Evolutionary conservation across 2,329 filamentous ascomycete species (phyloP).

Genomic region (Cladosporium sp.): DNA sequence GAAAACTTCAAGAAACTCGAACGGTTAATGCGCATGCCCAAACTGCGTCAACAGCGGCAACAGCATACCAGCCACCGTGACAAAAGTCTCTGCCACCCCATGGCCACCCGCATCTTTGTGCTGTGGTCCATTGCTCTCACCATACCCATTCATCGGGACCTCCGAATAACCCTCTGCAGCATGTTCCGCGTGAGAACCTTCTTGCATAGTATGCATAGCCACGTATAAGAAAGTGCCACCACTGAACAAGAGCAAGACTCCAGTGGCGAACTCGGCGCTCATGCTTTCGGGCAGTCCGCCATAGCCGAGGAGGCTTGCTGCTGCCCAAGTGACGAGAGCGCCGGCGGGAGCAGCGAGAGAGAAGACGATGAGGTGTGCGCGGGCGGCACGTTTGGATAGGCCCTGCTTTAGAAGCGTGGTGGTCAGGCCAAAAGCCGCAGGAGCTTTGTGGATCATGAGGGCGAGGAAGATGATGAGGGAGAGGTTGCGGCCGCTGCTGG

Average conservation of each 20-base stretch:
- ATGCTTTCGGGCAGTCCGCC: slow-evolving; percentile 51
- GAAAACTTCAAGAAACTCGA: background rate
- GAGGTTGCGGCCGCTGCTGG: slow-evolving; percentile 68
- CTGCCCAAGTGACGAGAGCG: slow-evolving; percentile 75
- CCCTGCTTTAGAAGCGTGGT: slow-evolving; percentile 88
- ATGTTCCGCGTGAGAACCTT: slow-evolving; percentile 50
- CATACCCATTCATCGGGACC: slow-evolving; percentile 22
- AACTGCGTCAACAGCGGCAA: slow-evolving; percentile 73
- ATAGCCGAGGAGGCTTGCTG: slow-evolving; percentile 70
- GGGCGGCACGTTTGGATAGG: slow-evolving; percentile 76
- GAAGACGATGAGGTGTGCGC: slow-evolving; percentile 84
- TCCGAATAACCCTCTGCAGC: slow-evolving; percentile 22
- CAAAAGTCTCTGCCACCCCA: slow-evolving; percentile 52
- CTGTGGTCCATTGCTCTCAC: slow-evolving; percentile 10
- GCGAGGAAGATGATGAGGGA: slow-evolving; percentile 92
- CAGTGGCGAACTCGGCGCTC: slow-evolving; percentile 78
- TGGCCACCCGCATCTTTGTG: slow-evolving; percentile 5
- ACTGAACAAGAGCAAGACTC: slow-evolving; percentile 89
- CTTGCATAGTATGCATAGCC: slow-evolving; percentile 97
- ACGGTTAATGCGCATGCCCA: slow-evolving; percentile 61
- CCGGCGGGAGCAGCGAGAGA: slow-evolving; percentile 85
- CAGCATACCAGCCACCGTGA: slow-evolving; percentile 71
- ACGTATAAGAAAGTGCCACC: slow-evolving; percentile 97
- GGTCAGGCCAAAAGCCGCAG: slow-evolving; percentile 90
- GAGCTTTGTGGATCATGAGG: slow-evolving; percentile 94